Evolutionary conservation across 1,139 yeast species (phyloP).

Genomic region (Lodderomyces beijingensis): DNA sequence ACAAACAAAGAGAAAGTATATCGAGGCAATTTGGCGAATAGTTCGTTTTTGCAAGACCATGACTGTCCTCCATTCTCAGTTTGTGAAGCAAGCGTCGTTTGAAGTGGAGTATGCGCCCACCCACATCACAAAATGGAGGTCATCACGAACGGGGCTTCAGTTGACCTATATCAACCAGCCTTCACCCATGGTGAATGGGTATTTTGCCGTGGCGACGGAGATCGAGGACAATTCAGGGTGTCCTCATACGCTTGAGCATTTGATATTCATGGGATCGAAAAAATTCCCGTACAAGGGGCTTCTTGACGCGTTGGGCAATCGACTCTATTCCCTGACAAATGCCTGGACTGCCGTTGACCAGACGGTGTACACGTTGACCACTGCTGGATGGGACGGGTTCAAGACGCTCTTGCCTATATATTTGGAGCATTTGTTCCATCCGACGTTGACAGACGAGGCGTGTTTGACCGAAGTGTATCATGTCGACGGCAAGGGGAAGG

Average conservation of each 20-base stretch:
- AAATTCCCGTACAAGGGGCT: conserved; percentile 90
- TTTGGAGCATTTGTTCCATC: conserved; percentile 79
- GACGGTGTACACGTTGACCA: conserved; percentile 84
- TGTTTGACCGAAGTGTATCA: conserved; percentile 95
- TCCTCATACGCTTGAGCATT: conserved; percentile 94
- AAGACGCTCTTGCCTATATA: conserved; percentile 79
- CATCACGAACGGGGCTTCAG: conserved; percentile 77
- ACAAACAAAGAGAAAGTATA: too few species aligned
- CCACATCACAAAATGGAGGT: conserved; percentile 64
- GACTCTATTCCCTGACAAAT: conserved; percentile 82
- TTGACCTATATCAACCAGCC: conserved; percentile 72
- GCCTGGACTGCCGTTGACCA: conserved; percentile 98
- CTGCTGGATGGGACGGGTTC: conserved; percentile 98
- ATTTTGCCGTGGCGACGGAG: conserved; percentile 93
- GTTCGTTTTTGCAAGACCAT: conserved; percentile 3
- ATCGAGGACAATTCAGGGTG: conserved; percentile 82
- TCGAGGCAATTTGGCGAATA: too few species aligned
- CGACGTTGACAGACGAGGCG: conserved; percentile 85
- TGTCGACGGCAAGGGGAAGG: conserved; percentile 84
- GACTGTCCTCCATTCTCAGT: conserved; percentile 15
- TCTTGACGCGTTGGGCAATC: conserved; percentile 79
- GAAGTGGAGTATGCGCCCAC: conserved; percentile 63
- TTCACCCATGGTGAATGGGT: conserved; percentile 88
- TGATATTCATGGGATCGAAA: conserved; percentile 90
- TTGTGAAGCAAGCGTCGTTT: conserved; percentile 46